Conservation (phyloP, 345 rosid genomes). For the Nasturtium officinale region DNA sequence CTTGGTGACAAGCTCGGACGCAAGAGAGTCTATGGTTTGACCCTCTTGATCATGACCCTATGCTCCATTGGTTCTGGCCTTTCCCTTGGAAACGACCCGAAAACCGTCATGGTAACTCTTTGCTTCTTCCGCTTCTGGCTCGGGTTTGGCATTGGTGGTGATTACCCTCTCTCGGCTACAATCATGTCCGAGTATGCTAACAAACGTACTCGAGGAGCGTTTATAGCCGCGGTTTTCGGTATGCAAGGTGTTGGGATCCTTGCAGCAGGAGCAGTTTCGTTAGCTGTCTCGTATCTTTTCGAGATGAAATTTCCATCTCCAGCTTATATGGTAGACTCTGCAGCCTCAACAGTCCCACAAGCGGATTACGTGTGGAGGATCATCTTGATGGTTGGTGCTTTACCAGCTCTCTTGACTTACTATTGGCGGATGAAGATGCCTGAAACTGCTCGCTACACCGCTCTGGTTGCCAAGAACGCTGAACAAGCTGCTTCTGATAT, state of each 20-base stretch:
- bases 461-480: constrained; percentile 64
- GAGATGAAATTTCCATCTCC: constrained; percentile 49
- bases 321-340: constrained; percentile 39
- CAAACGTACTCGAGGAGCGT: constrained; percentile 73
- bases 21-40: constrained; percentile 66
- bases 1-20: constrained; percentile 85
- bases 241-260: constrained; percentile 87
- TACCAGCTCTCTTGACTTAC: constrained; percentile 68
- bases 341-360: constrained; percentile 57
- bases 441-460: constrained; percentile 83
- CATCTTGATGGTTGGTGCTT: constrained; percentile 67
- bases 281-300: constrained; percentile 49
- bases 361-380: constrained; percentile 76
- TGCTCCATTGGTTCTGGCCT: constrained; percentile 67
- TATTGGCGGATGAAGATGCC: constrained; percentile 82
- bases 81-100: constrained; percentile 50
- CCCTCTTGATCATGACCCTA: constrained; percentile 65
- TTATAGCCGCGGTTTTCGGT: constrained; percentile 73
- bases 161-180: constrained; percentile 84
- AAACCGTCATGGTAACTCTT: constrained; percentile 60
- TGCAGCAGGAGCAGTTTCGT: constrained; percentile 59
- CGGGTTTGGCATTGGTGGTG: constrained; percentile 86
- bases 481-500: constrained; percentile 68
- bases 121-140: constrained; percentile 90
- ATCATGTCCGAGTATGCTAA: constrained; percentile 88